Base-by-base conservation (phyloP, 1,139 yeast species). In the Meyerozyma carpophila region DNA sequence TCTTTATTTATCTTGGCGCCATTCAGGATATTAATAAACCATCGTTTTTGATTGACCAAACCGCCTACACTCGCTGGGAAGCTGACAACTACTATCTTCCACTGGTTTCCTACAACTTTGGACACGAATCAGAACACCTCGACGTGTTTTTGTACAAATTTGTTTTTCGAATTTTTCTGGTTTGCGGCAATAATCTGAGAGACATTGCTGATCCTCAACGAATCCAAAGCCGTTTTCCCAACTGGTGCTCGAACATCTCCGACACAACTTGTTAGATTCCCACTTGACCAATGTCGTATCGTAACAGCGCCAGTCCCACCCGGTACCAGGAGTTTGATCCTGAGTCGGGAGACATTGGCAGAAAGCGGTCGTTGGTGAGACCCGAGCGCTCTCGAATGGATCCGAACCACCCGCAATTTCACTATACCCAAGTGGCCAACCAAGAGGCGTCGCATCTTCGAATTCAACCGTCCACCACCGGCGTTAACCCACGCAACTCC, bases 381-480 rank as follows among this genome's bases (percentile, higher is more conserved):
- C 95, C 94, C 2, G 96, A 89, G 60, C 73, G 96, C 50, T 81
- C 84, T 41, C 70, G 90, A 44, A 68, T 85, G 50, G 71, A 75
- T 51, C 75, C 79, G 51, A 76, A 75, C 47, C 87, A 86, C 58
- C 94, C 93, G 2, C 80, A 84, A 45, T 85, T 74, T 62, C 91
- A 86, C 60, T 88, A 88, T 62, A 77, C 89, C n/a, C 91, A 85
- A 54, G 84, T 84, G 24, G 84, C 93, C 8, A 79, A 82, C 46
- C 87, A 84, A 54, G 81, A 82, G 51, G 70, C 83, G 4, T 74
- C 71, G 47, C 83, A 82, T 54, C 66, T 87, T 48, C 68, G 66
- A 47, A 79, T 88, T 38, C 81, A 77, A 53, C 91, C 95, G 1
- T 79, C 90, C 1, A 63, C 84, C 3, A 84, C 93, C 2, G 95